phyloP scores from a whole-genome alignment of 352 stramenopile species.

The Phytophthora pluvialis region DNA sequence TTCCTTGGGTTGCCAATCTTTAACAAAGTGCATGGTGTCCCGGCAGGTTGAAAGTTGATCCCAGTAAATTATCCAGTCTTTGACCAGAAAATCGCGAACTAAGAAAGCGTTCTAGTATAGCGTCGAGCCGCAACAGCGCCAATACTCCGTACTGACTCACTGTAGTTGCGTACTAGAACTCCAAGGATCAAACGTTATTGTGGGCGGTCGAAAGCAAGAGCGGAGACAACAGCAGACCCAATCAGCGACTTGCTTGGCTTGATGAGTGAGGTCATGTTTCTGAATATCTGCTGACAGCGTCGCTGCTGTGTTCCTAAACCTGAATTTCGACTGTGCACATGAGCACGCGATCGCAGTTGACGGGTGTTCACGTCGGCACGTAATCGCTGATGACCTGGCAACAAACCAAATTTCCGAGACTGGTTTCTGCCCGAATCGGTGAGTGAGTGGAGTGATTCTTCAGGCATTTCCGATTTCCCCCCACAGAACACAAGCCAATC shows the following conservation, averaged over 20 bases:
- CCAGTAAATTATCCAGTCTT: no score
- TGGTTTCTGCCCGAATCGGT: not conserved
- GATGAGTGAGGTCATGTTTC: not conserved
- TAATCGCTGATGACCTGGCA: conserved; percentile 13
- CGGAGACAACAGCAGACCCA: no score
- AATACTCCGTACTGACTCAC: not conserved
- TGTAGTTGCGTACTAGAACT: not conserved
- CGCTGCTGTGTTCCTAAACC: not conserved
- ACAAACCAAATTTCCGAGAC: not conserved
- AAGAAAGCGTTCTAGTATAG: no score
- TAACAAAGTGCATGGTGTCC: no score
- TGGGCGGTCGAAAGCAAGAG: no score
- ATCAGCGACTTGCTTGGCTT: not conserved
- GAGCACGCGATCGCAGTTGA: conserved; percentile 24
- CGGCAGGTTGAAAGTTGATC: no score
- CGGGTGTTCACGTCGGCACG: conserved; percentile 7
- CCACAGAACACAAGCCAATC: not conserved
- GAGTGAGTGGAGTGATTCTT: not conserved
- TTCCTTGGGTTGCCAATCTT: no score
- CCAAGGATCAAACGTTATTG: not conserved
- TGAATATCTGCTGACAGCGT: not conserved
- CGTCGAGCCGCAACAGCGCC: not conserved
- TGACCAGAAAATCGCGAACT: no score
- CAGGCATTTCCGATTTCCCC: conserved; percentile 7
- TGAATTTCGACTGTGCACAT: not conserved